Evolutionary conservation across 2,329 filamentous ascomycete species (phyloP).

Genomic region (Knufia petricola): DNA sequence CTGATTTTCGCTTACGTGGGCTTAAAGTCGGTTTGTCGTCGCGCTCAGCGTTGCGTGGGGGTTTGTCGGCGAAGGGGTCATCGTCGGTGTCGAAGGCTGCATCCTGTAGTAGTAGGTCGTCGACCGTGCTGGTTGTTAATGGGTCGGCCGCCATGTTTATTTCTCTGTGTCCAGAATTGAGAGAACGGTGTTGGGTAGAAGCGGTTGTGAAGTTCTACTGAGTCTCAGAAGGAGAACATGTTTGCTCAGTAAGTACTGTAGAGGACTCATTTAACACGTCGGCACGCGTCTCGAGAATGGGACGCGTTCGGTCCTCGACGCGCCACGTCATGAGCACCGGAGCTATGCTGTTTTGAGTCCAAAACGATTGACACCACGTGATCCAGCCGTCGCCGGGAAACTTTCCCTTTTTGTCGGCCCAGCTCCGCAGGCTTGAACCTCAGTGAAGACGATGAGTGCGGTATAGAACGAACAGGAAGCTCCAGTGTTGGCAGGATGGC

Average conservation of each 20-base stretch:
- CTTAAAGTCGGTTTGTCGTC: slow-evolving; percentile 21
- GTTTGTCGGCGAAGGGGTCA: slow-evolving; percentile 23
- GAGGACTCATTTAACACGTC: no score
- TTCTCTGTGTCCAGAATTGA: not conserved
- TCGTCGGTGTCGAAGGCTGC: slow-evolving; percentile 37
- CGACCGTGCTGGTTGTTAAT: slow-evolving; percentile 40
- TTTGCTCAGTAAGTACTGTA: no score
- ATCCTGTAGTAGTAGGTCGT: slow-evolving; percentile 70
- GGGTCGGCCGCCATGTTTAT: slow-evolving; percentile 17
- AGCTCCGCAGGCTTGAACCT: slow-evolving; percentile 5
- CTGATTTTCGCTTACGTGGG: slow-evolving; percentile 36
- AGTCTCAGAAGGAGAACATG: no score
- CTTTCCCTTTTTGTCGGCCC: not conserved
- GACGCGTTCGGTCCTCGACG: not conserved
- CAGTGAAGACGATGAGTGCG: not conserved
- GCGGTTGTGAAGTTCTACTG: no score
- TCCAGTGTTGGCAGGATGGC: slow-evolving; percentile 13
- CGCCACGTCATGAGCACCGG: not conserved
- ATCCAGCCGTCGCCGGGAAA: not conserved
- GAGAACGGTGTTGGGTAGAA: not conserved
- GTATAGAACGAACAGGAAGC: not conserved
- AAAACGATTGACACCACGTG: not conserved
- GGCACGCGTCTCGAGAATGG: no score
- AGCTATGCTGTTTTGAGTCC: not conserved
- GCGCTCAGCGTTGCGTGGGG: slow-evolving; percentile 10